Conservation (phyloP, 2,329 filamentous ascomycete species). For the Cordyceps pruinosa region DNA sequence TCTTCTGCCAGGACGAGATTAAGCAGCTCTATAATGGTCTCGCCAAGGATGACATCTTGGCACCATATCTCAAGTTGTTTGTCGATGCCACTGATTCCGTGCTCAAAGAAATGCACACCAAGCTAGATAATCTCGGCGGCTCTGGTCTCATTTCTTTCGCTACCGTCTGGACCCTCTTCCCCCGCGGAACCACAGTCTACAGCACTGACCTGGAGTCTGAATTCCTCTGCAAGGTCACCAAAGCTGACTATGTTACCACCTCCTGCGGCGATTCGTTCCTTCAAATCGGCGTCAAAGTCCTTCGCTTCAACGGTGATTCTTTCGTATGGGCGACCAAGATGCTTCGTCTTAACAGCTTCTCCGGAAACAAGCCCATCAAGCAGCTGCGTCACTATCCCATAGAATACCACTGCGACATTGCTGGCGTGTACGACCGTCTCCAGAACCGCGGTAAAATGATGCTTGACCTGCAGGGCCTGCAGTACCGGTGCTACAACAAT, state of each 20-base stretch:
- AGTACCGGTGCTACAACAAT: slow-evolving; percentile 35
- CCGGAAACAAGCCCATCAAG: slow-evolving; percentile 34
- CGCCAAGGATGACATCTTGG: slow-evolving; percentile 22
- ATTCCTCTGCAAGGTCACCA: slow-evolving; percentile 33
- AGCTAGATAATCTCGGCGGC: slow-evolving; percentile 28
- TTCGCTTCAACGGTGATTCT: slow-evolving; percentile 32
- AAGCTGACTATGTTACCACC: slow-evolving; percentile 24
- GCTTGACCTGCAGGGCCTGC: slow-evolving; percentile 35
- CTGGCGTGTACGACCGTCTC: slow-evolving; percentile 24
- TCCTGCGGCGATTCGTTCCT: slow-evolving; percentile 15
- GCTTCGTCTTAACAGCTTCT: slow-evolving; percentile 27
- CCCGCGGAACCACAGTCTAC: slow-evolving; percentile 32
- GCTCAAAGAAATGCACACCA: slow-evolving; percentile 33
- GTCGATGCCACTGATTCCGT: slow-evolving; percentile 35
- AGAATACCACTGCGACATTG: slow-evolving; percentile 24
- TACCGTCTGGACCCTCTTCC: slow-evolving; percentile 39
- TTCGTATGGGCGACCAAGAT: slow-evolving; percentile 34
- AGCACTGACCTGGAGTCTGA: slow-evolving; percentile 33
- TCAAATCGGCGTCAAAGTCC: slow-evolving; percentile 25
- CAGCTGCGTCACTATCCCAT: slow-evolving; percentile 34
- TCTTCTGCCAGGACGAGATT: slow-evolving; percentile 39
- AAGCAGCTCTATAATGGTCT: slow-evolving; percentile 24
- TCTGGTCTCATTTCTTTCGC: slow-evolving; percentile 34
- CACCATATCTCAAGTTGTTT: slow-evolving; percentile 33
- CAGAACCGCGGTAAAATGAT: slow-evolving; percentile 30